Evolutionary conservation across 352 stramenopile genomes (phyloP).

Genomic region (Thalassiosira sp.): DNA sequence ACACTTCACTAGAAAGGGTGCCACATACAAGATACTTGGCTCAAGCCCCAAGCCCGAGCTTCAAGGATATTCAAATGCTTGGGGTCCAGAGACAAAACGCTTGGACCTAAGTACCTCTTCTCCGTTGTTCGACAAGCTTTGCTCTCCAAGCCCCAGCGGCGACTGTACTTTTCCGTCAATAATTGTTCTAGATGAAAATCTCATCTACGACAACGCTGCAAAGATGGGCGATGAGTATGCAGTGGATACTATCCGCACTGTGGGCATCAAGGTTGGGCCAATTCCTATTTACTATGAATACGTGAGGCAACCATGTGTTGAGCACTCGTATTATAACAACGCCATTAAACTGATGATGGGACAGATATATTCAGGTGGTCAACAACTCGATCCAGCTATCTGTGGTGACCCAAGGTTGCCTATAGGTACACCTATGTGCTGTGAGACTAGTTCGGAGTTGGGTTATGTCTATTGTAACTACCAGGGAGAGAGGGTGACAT

Average conservation of each 20-base stretch:
- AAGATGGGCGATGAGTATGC: conserved; percentile 46
- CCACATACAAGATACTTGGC: conserved; percentile 48
- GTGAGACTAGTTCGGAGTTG: background rate
- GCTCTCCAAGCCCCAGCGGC: conserved; percentile 13
- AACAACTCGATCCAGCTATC: too few relatives aligned
- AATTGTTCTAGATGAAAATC: conserved; percentile 49
- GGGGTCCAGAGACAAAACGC: background rate
- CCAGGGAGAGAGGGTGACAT: conserved; percentile 28
- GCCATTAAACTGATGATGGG: too few relatives aligned
- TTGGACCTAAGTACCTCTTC: conserved; percentile 24
- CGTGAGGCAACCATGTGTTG: conserved; percentile 45
- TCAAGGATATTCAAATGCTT: background rate
- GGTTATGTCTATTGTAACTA: conserved; percentile 37
- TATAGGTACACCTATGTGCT: conserved; percentile 49
- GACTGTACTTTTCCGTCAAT: conserved; percentile 30
- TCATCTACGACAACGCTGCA: conserved; percentile 39
- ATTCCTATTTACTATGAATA: conserved; percentile 66
- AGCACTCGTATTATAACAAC: conserved; percentile 55
- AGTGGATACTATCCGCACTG: conserved; percentile 53
- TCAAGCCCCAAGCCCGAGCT: conserved; percentile 9
- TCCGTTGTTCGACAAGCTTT: conserved; percentile 42
- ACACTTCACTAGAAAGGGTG: conserved; percentile 46
- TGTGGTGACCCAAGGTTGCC: too few relatives aligned
- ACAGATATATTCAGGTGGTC: too few relatives aligned
- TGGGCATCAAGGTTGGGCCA: conserved; percentile 36